Evolutionary conservation across 441 rosid species (phyloP).

Genomic region (Brassica balearica): DNA sequence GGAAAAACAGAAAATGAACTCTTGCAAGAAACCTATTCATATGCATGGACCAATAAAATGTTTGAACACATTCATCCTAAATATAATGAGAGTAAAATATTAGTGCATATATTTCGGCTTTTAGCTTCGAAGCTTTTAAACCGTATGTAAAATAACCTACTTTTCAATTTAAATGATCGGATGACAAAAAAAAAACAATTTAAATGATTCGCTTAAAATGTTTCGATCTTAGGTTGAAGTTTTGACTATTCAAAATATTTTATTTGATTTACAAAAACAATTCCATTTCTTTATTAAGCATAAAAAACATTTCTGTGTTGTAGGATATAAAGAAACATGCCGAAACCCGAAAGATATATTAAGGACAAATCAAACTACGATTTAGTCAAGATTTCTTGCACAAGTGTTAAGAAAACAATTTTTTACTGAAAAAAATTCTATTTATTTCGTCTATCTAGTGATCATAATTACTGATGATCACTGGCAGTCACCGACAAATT

Average conservation of each 20-base stretch:
- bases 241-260: not conserved
- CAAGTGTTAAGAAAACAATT: constrained; percentile 3
- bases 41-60: not conserved
- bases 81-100: not conserved
- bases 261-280: not conserved
- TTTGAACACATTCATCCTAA: not conserved
- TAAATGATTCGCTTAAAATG: not conserved
- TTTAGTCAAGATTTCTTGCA: not conserved
- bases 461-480: not conserved
- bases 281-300: not conserved
- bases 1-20: not conserved
- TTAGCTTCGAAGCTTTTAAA: not conserved
- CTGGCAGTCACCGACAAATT: not conserved
- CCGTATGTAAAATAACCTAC: not conserved
- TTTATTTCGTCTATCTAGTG: not conserved
- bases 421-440: not conserved
- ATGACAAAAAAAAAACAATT: no score
- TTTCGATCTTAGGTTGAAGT: not conserved
- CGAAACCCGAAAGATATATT: not conserved
- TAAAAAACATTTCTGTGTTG: not conserved
- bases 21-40: not conserved
- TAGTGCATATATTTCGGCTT: not conserved
- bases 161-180: not conserved
- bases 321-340: constrained; percentile 3
- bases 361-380: not conserved